Evolutionary conservation across 495 filamentous ascomycete species (phyloP).

Genomic region (Hyaloscypha bicolor): DNA sequence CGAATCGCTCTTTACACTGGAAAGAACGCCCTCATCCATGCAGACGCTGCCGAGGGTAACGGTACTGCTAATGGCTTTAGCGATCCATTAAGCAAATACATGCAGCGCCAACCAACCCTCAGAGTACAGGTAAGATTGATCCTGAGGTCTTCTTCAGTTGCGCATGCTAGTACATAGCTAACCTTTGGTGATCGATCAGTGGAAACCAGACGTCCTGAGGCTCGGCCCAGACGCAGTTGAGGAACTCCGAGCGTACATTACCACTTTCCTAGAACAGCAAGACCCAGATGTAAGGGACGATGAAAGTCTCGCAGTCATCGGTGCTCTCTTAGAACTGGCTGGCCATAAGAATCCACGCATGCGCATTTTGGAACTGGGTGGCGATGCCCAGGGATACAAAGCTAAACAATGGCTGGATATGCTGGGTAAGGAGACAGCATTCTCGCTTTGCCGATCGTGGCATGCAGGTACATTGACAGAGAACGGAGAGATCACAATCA

Average conservation of each 20-base stretch:
- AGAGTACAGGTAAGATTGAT: too few species aligned
- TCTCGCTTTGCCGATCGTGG: not conserved
- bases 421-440: not conserved
- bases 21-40: too few species aligned
- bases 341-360: not conserved
- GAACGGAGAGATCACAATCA: too few species aligned
- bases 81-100: too few species aligned
- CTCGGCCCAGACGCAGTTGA: not conserved
- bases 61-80: too few species aligned
- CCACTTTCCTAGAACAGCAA: not conserved
- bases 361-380: not conserved
- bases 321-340: not conserved
- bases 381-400: not conserved
- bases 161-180: too few species aligned
- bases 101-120: too few species aligned
- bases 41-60: too few species aligned
- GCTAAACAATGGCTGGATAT: not conserved
- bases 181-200: too few species aligned
- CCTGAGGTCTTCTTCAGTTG: too few species aligned
- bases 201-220: not conserved
- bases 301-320: too few species aligned
- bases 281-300: not conserved
- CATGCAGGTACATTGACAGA: not conserved
- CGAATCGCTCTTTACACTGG: too few species aligned
- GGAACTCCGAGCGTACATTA: not conserved